Evolutionary conservation across 2,329 filamentous ascomycete species (phyloP), one percentile per base, ranked within the genome.

Genomic region (Polytolypa hystricis): DNA sequence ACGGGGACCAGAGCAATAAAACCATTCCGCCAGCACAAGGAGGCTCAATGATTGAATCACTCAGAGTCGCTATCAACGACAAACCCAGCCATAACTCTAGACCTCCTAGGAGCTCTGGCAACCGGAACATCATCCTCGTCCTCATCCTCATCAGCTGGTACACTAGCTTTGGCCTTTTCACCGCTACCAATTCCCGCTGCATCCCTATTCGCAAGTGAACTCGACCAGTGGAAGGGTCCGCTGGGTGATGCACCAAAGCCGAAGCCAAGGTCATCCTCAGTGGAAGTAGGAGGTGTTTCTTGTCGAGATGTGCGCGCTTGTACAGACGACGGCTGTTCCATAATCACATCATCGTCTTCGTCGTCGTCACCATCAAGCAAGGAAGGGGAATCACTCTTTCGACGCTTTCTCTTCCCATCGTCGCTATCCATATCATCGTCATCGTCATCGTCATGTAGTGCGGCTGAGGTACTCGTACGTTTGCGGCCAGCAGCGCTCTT

Each of bases 51-150:
- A 8, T 35, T 9, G 10, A n/a, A 33, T 51, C 29, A 65, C 41
- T 65, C 61, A 4, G 61, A 64, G 37, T 65, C 61, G 40, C 59
- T 62, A 10, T 64, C 61, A 40, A 65, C 50, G 20, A 64, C 56
- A 45, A 65, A 62, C 3, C 59, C 60, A 16, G 52, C 58, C 31
- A 56, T 53, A 39, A 57, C 30, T 9, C 41, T 54, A 5, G 57
- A 56, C 36, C 59, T 47, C 31, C 55, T 55, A 32, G 47, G 37
- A n/a, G 53, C 43, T 21, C 40, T 50, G n/a, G 53, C 42, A n/a
- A 50, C 48, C 1, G 35, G 40, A 34, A 60, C 56, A 7, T 57
- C 55, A 4, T 59, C 53, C 9, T 54, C 54, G 14, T 53, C 52
- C 3, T 41, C 44, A 34, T 32, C 37, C 7, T 15, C 36, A 21